These are phyloP conservation scores for Pseudophaeomoniella oleicola DNA, from an alignment of 2,329 filamentous ascomycete species.

Conservation along the genomic window DNA sequence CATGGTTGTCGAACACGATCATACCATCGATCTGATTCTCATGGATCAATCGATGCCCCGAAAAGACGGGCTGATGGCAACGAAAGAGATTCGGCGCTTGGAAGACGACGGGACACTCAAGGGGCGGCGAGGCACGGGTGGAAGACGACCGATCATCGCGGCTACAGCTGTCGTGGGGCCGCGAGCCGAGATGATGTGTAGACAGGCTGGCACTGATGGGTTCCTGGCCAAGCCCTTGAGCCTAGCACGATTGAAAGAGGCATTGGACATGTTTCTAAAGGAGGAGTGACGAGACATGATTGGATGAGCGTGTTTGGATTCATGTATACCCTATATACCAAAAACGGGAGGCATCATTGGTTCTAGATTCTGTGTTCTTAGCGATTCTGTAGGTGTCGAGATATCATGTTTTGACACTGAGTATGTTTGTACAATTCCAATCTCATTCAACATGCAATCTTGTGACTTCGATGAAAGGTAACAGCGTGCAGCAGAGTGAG, in stretches of 20 bases:
- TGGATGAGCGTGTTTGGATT: too few relatives aligned
- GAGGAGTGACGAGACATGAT: too few relatives aligned
- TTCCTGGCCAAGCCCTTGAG: conserved; percentile 17
- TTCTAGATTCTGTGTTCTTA: too few relatives aligned
- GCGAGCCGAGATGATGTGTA: conserved; percentile 13
- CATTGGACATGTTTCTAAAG: conserved; percentile 2
- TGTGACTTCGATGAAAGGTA: too few relatives aligned
- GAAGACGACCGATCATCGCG: conserved; percentile 15
- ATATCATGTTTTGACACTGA: too few relatives aligned
- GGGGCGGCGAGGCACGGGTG: background rate
- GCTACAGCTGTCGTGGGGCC: conserved; percentile 17
- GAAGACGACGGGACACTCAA: conserved; percentile 9
- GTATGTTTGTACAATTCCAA: too few relatives aligned
- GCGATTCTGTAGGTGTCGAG: too few relatives aligned
- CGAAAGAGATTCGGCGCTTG: conserved; percentile 15
- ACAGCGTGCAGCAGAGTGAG: too few relatives aligned
- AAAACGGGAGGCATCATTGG: too few relatives aligned
- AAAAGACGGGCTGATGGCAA: conserved; percentile 17
- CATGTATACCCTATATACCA: too few relatives aligned
- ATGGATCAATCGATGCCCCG: conserved; percentile 19
- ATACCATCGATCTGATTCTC: conserved; percentile 14
- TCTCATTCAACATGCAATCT: too few relatives aligned
- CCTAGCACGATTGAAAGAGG: conserved; percentile 5
- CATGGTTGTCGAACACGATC: conserved; percentile 12
- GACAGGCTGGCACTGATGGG: conserved; percentile 15